A percentile compares a stretch with the other conserved stretches of the same genome.
phyloP scores from a whole-genome alignment of 345 rosid genomes.

The Raphanus sativus region DNA sequence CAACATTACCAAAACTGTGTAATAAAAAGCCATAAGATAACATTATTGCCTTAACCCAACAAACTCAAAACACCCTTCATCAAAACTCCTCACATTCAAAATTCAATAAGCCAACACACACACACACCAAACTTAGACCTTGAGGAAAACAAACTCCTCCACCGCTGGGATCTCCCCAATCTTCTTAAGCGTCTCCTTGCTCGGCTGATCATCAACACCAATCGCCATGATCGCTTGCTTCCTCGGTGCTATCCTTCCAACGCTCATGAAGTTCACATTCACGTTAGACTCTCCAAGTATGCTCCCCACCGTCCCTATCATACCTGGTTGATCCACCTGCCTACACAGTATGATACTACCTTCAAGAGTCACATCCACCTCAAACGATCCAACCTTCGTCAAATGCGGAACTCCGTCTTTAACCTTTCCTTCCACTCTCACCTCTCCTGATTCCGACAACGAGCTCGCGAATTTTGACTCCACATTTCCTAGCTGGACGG shows the following conservation, averaged over 20 bases:
- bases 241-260: slow-evolving; percentile 84
- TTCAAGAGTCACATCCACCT: slow-evolving; percentile 86
- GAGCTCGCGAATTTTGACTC: slow-evolving; percentile 85
- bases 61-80: neutral
- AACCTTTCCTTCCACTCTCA: slow-evolving; percentile 71
- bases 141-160: slow-evolving; percentile 84
- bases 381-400: slow-evolving; percentile 78
- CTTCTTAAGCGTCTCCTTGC: slow-evolving; percentile 58
- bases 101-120: neutral
- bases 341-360: slow-evolving; percentile 81
- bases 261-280: slow-evolving; percentile 87
- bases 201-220: slow-evolving; percentile 83
- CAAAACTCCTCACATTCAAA: slow-evolving; percentile 9
- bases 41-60: slow-evolving; percentile 33
- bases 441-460: slow-evolving; percentile 73
- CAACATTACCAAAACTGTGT: neutral
- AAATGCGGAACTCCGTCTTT: slow-evolving; percentile 84
- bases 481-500: slow-evolving; percentile 72
- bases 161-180: slow-evolving; percentile 71
- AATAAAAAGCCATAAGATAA: neutral
- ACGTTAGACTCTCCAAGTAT: slow-evolving; percentile 78
- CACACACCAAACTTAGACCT: slow-evolving; percentile 45
- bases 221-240: slow-evolving; percentile 93
- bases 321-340: slow-evolving; percentile 92
- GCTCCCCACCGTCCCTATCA: slow-evolving; percentile 81